These are phyloP conservation scores for Neoboletus magnificus DNA, from an alignment of 768 basidiomycete genomes.

Conservation along the genomic window DNA sequence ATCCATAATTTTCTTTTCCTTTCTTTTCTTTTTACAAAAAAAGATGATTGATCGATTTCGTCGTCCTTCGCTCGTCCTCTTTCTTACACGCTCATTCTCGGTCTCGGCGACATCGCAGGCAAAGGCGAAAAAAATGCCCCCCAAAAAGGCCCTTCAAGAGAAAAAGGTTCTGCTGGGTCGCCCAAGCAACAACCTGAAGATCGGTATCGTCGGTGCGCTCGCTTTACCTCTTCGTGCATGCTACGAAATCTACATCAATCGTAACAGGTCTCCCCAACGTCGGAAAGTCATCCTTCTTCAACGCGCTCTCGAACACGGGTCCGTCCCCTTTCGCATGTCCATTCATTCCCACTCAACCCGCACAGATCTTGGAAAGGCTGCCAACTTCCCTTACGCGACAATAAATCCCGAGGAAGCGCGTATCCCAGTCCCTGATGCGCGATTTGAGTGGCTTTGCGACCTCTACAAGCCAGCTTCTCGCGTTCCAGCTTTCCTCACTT, in stretches of 20 bases:
- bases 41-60: conserved; percentile 36
- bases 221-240: background rate
- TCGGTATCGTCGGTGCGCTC: conserved; percentile 93
- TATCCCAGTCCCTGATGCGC: conserved; percentile 89
- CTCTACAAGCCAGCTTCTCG: conserved; percentile 85
- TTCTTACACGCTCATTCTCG: conserved; percentile 33
- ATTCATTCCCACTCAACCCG: conserved; percentile 4
- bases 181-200: conserved; percentile 95
- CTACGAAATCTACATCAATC: conserved; percentile 4
- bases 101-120: conserved; percentile 35
- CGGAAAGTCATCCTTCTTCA: conserved; percentile 99
- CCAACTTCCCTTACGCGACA: conserved; percentile 95
- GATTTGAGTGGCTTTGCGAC: conserved; percentile 93
- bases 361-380: conserved; percentile 85
- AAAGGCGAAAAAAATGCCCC: conserved; percentile 76
- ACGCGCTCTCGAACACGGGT: conserved; percentile 91
- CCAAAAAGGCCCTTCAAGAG: conserved; percentile 80
- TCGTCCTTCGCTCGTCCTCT: conserved; percentile 11
- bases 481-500: conserved; percentile 93
- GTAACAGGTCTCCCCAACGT: conserved; percentile 85
- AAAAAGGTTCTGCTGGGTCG: conserved; percentile 88
- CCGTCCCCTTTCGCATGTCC: conserved; percentile 17
- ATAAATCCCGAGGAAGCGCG: conserved; percentile 96
- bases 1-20: background rate
- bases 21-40: conserved; percentile 6